Conservation (phyloP, 495 filamentous ascomycete species). For the Chaetomium tenue region DNA sequence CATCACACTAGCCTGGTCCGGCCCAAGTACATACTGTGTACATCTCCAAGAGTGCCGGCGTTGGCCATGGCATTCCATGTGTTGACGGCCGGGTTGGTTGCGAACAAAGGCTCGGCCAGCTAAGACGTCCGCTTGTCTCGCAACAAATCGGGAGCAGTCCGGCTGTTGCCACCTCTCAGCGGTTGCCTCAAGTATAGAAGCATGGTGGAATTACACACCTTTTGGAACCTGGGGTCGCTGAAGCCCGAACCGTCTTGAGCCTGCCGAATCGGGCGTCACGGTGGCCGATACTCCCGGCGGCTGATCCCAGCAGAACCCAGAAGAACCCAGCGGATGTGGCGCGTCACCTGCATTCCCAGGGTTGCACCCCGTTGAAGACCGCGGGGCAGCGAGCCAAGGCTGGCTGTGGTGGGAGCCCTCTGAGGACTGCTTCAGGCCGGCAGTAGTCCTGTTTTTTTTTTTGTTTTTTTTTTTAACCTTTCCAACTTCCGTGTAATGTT, state of each 20-base stretch:
- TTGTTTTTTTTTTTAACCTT: too few species aligned
- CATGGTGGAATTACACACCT: not conserved
- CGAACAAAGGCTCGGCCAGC: not conserved
- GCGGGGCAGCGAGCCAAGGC: not conserved
- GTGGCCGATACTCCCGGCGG: not conserved
- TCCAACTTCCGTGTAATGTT: not conserved
- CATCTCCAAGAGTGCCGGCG: not conserved
- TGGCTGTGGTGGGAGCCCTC: not conserved
- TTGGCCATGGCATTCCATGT: not conserved
- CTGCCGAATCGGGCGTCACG: not conserved
- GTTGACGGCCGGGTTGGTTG: not conserved
- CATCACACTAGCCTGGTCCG: not conserved
- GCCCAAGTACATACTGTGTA: not conserved
- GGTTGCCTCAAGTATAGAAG: not conserved
- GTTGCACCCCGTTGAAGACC: not conserved
- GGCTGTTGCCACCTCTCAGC: not conserved
- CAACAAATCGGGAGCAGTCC: not conserved
- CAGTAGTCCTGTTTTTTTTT: too few species aligned
- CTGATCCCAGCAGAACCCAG: not conserved
- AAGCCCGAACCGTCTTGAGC: not conserved
- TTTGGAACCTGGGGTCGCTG: not conserved
- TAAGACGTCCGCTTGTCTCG: not conserved
- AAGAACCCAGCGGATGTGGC: not conserved
- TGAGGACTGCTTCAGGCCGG: not conserved
- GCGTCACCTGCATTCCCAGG: constrained; percentile 1